Evolutionary conservation across 179 eudicot species (phyloP).

Genomic region (Spinacia oleracea): DNA sequence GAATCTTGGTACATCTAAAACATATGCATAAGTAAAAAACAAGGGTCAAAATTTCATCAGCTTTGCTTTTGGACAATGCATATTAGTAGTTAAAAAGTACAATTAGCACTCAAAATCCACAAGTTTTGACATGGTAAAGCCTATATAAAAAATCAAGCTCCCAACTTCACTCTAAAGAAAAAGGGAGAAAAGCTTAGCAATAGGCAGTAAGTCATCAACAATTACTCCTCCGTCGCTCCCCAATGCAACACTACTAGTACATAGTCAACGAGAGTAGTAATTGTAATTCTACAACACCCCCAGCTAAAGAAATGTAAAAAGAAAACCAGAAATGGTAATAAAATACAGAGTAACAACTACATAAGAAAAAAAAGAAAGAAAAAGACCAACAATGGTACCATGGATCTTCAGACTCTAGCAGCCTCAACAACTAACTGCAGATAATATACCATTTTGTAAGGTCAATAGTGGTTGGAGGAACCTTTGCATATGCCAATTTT

Average conservation of each 20-base stretch:
- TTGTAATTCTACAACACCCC: background rate
- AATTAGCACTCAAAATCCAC: background rate
- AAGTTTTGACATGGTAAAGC: background rate
- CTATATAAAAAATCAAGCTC: background rate
- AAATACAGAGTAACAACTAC: too few species aligned
- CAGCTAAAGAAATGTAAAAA: too few species aligned
- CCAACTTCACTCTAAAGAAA: background rate
- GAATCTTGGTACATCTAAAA: background rate
- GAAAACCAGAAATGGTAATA: too few species aligned
- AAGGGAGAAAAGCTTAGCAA: background rate
- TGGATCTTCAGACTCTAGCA: background rate
- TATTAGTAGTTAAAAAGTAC: background rate
- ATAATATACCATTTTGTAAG: background rate
- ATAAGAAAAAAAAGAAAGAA: background rate
- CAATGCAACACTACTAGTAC: background rate
- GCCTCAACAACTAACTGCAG: background rate
- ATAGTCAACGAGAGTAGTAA: background rate
- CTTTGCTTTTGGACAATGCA: background rate
- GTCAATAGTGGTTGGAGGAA: too few species aligned
- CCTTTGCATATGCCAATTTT: too few species aligned
- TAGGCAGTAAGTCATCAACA: background rate
- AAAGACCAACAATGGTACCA: background rate
- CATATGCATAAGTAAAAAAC: background rate
- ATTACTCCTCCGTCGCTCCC: background rate
- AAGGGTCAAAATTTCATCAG: background rate